Base-by-base conservation (phyloP, 129 eudicot species). In the Helianthus annuus region DNA sequence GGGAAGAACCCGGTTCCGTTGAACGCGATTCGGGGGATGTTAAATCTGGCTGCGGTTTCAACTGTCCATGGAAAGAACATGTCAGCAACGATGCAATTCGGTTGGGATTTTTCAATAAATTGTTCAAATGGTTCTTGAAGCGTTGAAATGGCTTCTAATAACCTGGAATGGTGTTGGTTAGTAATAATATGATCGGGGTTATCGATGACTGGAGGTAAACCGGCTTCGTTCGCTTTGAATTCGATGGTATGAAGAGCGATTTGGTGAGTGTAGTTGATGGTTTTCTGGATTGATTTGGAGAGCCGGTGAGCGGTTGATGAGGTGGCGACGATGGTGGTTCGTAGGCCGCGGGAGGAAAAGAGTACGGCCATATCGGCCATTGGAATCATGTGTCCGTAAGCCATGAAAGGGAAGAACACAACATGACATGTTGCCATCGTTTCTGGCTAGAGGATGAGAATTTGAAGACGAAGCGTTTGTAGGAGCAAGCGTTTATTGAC, bases 351-450 rank as follows among this genome's bases (percentile, higher is more conserved):
- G 8, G 96, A 70, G 58, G 84, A 56, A 67, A 89, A 80, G 17
- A 86, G 81, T n/a, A 78, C 84, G 44, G 89, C 88, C 80, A 89
- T 86, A 84, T 89, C 92, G 4, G 85, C 48, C 48, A 71, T 69
- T 5, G 96, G 92, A 29, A 89, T 84, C 83, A 84, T 75, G 75
- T 89, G 96, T 73, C 92, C 92, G 13, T 83, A 83, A 19, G 84
- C 92, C 72, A 81, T 77, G 54, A 84, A 32, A 17, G 92, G 93
- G 32, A 86, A 69, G 55, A 89, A 78, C 1, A 76, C 60, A 1
- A 84, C 72, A 53, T 86, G 92, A 13, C 46, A 34, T 1, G 10
- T 12, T 12, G 52, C 63, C 78, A 74, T 74, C 6, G 63, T 45
- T 63, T 62, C 38, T 4, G 61, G 19, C 32, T 27, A 27, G 2